Evolutionary conservation across 2,329 filamentous ascomycete species (phyloP).

Genomic region (Trichoderma sp.): DNA sequence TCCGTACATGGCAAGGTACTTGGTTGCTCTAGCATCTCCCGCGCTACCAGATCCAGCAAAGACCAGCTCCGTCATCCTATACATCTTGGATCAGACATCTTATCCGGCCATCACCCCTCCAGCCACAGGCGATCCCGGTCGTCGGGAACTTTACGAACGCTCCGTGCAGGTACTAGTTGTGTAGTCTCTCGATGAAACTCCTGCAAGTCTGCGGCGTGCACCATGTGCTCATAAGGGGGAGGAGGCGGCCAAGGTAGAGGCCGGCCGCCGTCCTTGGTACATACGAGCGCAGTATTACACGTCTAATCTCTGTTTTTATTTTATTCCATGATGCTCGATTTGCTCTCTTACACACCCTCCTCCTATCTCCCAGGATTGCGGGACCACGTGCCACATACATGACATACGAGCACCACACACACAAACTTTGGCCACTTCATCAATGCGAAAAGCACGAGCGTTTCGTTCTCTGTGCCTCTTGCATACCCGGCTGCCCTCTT

Average conservation of each 20-base stretch:
- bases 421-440: not conserved
- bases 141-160: conserved; percentile 14
- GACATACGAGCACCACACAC: not conserved
- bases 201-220: not conserved
- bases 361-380: not conserved
- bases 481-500: not conserved
- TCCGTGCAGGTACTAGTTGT: not conserved
- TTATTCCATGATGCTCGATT: not conserved
- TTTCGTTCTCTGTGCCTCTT: not conserved
- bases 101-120: not conserved
- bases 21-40: not conserved
- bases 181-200: not conserved
- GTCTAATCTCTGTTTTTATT: not conserved
- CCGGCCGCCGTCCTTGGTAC: not conserved
- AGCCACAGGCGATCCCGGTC: conserved; percentile 6
- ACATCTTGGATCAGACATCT: conserved; percentile 12
- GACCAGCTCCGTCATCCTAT: conserved; percentile 1
- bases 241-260: not conserved
- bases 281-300: not conserved
- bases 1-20: not conserved
- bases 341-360: not conserved
- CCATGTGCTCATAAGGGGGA: not conserved
- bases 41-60: not conserved
- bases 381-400: not conserved
- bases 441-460: not conserved